Base-by-base conservation (phyloP, 495 filamentous ascomycete species). In the Aspergillus kassunensis region DNA sequence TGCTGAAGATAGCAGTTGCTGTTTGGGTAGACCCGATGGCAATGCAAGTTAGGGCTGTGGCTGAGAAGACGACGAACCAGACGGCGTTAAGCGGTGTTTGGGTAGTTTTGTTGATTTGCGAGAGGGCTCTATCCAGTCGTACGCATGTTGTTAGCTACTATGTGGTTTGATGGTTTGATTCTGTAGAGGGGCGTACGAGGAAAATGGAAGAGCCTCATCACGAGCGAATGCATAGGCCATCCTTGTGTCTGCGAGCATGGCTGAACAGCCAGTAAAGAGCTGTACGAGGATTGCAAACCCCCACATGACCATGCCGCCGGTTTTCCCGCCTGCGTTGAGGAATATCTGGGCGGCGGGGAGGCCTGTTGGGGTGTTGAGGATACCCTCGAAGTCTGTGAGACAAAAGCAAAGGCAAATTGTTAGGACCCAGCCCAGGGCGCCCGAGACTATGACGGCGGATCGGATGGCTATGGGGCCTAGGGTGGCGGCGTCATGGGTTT, bases 141-240 rank as follows among this genome's bases (percentile, higher is more conserved):
- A 18, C 21, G 21, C 11, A 24, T 21, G 18, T 10, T n/a, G 12
- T 33, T 13, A 25, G 34, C 45, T 23, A 44, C 10, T n/a, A n/a
- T n/a, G n/a, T n/a, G n/a, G n/a, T n/a, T 43, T 37, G 33, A 13
- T 35, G 37, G 36, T 16, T 34, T 6, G n/a, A 19, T 41, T n/a
- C 16, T 24, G 18, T 10, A 13, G 31, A 27, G 20, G 13, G 16
- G 34, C 66, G 37, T 72, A 84, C 79, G 64, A 61, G 3, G 85
- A 88, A 54, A 86, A 86, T 12, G 85, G 85, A 18, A 88, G 71
- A 0, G 81, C 85, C n/a, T 81, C 77, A 53, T 88, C 85, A 30
- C 85, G 72, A 23, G 85, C 79, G 67, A 88, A 88, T 4, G 85
- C 85, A 59, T 81, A 88, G 6, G 84, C 83, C 85, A 88, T 88